Conservation (phyloP, 108 stramenopile genomes). For the Mediolabrus comicus region DNA sequence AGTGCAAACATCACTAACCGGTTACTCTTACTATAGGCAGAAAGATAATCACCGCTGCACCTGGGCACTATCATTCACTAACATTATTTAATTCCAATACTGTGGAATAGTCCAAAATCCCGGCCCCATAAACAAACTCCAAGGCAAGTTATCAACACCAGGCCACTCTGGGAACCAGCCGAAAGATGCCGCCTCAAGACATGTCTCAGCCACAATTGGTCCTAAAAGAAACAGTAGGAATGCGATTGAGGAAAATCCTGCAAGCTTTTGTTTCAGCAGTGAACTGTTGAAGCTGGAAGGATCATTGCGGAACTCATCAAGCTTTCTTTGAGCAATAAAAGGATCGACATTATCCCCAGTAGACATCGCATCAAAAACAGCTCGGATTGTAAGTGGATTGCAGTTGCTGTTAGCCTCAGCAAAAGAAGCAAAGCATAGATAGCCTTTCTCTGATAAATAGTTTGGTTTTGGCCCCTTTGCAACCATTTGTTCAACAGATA, state of each 20-base stretch:
- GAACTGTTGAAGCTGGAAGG: conserved; percentile 34
- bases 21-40: too few species aligned
- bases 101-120: conserved; percentile 47
- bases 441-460: conserved; percentile 60
- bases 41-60: too few species aligned
- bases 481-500: conserved; percentile 66
- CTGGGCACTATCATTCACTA: too few species aligned
- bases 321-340: conserved; percentile 51
- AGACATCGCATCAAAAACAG: conserved; percentile 67
- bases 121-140: conserved; percentile 36
- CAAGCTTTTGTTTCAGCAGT: conserved; percentile 52
- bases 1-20: too few species aligned
- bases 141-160: conserved; percentile 38
- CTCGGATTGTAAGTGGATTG: conserved; percentile 74
- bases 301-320: conserved; percentile 57
- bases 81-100: conserved; percentile 34
- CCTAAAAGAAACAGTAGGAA: conserved; percentile 63
- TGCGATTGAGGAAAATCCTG: conserved; percentile 57
- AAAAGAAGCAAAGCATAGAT: conserved; percentile 63
- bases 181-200: conserved; percentile 27
- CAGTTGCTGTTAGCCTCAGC: conserved; percentile 47
- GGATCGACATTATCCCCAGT: conserved; percentile 58
- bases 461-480: conserved; percentile 59
- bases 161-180: conserved; percentile 50
- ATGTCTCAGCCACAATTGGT: conserved; percentile 53